phyloP scores from a whole-genome alignment of 192 early-diverging fungal genomes.

The Umbelopsis isabellina region DNA sequence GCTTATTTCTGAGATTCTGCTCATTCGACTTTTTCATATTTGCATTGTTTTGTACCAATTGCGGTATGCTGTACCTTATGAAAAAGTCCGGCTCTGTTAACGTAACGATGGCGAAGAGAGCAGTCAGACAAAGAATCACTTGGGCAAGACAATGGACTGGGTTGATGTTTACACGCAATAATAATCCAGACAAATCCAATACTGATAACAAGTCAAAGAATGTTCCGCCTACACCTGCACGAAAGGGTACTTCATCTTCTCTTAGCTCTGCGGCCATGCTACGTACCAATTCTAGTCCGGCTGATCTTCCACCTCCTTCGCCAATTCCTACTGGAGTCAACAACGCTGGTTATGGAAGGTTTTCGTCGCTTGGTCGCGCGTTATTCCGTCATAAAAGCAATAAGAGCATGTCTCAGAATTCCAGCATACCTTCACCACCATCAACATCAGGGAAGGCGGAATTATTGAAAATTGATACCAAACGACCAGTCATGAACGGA shows the following conservation, averaged over 20 bases:
- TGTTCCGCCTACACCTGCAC: background rate
- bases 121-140: constrained; percentile 50
- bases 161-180: constrained; percentile 37
- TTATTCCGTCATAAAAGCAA: constrained; percentile 4
- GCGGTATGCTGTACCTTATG: constrained; percentile 55
- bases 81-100: constrained; percentile 58
- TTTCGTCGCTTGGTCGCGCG: constrained; percentile 2
- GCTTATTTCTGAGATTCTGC: constrained; percentile 46
- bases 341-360: background rate
- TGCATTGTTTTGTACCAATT: constrained; percentile 48
- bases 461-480: background rate
- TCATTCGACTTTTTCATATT: constrained; percentile 57
- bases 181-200: background rate
- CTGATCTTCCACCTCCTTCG: background rate
- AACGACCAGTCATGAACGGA: background rate
- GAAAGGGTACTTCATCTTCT: background rate
- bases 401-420: background rate
- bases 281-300: constrained; percentile 7
- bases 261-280: background rate
- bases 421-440: background rate
- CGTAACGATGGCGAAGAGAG: constrained; percentile 59
- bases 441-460: background rate
- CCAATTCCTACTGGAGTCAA: background rate
- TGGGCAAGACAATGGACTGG: constrained; percentile 61
- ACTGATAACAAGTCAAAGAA: background rate